Base-by-base conservation (phyloP, 176 grass and related monocot genomes). In the Alopecurus myosuroides region DNA sequence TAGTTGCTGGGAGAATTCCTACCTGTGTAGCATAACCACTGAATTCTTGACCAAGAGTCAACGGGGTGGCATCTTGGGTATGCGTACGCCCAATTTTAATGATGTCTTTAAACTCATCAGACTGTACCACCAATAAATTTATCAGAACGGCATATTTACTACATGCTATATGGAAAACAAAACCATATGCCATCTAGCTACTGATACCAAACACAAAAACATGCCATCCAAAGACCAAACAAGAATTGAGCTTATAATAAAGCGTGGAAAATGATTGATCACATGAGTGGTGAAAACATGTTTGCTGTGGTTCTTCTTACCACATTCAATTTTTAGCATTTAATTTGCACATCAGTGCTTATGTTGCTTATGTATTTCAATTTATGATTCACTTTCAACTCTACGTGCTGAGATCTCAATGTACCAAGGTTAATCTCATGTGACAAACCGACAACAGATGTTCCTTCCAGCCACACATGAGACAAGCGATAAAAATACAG, bases 21-120 rank as follows among this genome's bases (percentile, higher is more conserved):
- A 99, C 97, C 82, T 99, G 97, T 74, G 88, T 99, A 58, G 91
- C 80, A 57, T 94, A 99, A 76, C 97, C 97, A 86, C 97, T 94
- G 61, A 99, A 99, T 83, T 99, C 97, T 88, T 99, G 94, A 37
- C 97, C 94, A 89, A 99, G 94, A 68, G 97, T 99, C 69, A 97
- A 86, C 17, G 94, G 97, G 89, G 97, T 99, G 57, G 94, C 97
- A 88, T 99, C 97, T 89, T 99, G 97, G 40, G 94, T 96, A 92
- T 96, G 97, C 31, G 97, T 99, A 46, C 94, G 91, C 9, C 97
- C 97, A 50, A 96, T 97, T 82, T 99, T 99, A 74, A 99, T 90
- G 66, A 99, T 99, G 72, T 92, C 91, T 82, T 94, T 94, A 87
- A 97, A 99, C 82, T 99, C 97, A 76, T 91, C 72, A 84, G 92